A percentile compares a stretch with the other conserved stretches of the same genome.
These are phyloP conservation scores for Alloteropsis semialata DNA, from an alignment of 176 grass and related monocot species.

Conservation along the genomic window DNA sequence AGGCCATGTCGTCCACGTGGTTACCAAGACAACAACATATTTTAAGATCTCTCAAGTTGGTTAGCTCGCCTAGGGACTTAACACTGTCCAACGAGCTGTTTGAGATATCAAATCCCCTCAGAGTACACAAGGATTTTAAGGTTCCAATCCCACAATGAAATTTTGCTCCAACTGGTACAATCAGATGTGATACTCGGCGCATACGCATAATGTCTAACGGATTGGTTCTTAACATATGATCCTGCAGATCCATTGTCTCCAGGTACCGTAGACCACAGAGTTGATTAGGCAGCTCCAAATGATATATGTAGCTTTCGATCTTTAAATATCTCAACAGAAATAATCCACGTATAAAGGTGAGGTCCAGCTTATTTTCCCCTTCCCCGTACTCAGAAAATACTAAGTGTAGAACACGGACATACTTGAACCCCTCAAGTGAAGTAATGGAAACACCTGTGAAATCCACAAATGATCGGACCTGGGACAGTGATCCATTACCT, in stretches of 20 bases:
- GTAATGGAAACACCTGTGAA: background rate
- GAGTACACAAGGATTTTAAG: background rate
- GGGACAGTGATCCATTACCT: background rate
- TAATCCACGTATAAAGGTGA: background rate
- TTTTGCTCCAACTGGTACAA: background rate
- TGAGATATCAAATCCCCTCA: background rate
- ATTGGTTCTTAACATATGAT: too few relatives aligned
- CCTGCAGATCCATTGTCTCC: background rate
- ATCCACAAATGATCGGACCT: background rate
- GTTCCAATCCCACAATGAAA: background rate
- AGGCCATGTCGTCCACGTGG: too few relatives aligned
- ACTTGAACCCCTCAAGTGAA: background rate
- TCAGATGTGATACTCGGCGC: background rate
- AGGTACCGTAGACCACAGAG: background rate
- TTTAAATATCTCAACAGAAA: conserved; percentile 16
- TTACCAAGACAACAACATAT: too few relatives aligned
- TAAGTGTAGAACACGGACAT: conserved; percentile 6
- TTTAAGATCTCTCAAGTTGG: conserved; percentile 7
- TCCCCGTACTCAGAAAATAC: background rate
- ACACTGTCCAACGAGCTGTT: background rate
- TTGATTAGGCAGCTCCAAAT: background rate
- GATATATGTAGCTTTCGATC: background rate
- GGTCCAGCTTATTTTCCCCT: background rate
- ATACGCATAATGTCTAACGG: background rate
- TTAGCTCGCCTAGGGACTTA: background rate